These are phyloP conservation scores for Lupinus albus DNA, from an alignment of 306 rosid genomes.

Conservation along the genomic window DNA sequence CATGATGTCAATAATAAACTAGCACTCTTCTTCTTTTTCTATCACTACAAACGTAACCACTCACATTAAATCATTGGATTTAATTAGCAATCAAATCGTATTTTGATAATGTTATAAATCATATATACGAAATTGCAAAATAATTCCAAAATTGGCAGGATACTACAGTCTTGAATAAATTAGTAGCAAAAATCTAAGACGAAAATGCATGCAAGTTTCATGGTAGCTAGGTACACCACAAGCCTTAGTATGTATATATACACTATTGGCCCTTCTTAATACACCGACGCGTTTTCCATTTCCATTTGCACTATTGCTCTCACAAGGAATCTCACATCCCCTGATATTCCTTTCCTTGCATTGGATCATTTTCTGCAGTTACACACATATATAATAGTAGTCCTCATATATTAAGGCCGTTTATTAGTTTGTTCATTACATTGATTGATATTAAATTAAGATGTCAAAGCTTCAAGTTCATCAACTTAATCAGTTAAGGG, in stretches of 20 bases:
- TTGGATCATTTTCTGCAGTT: not conserved
- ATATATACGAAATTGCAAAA: not conserved
- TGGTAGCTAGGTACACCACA: slow-evolving; percentile 33
- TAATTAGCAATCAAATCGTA: too few relatives aligned
- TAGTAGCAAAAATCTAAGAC: slow-evolving; percentile 11
- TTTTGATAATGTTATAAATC: too few relatives aligned
- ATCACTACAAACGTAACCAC: not conserved
- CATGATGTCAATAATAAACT: too few relatives aligned
- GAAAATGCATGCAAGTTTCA: slow-evolving; percentile 36
- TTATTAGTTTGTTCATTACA: not conserved
- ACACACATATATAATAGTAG: not conserved
- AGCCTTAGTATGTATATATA: not conserved
- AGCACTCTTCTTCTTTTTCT: not conserved
- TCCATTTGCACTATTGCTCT: not conserved
- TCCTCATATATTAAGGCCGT: not conserved
- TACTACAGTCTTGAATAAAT: not conserved
- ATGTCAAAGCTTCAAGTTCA: slow-evolving; percentile 56
- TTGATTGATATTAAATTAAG: not conserved
- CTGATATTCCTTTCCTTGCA: not conserved
- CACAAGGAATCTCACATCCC: slow-evolving; percentile 5
- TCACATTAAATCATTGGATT: not conserved
- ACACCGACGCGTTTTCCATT: slow-evolving; percentile 44
- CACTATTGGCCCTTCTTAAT: not conserved
- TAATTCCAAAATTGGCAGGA: not conserved
- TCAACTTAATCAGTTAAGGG: slow-evolving; percentile 57